Conservation (phyloP, 2,329 filamentous ascomycete species). For the Aspergillus neoniger region DNA sequence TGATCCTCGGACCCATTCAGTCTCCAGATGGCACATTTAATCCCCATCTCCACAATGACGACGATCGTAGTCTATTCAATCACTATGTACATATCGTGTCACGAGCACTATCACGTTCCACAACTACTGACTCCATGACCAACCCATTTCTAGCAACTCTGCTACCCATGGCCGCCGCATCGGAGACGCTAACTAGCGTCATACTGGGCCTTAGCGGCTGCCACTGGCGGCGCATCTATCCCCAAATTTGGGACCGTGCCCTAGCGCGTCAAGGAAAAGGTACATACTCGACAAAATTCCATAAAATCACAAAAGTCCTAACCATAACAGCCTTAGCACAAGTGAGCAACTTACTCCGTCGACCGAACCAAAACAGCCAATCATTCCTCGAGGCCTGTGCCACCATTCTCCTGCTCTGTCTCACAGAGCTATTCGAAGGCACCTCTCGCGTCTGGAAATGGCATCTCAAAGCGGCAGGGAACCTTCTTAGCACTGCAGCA, state of each 20-base stretch:
- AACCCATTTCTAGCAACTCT: slow-evolving; percentile 31
- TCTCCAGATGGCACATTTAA: slow-evolving; percentile 18
- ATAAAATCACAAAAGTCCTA: background rate
- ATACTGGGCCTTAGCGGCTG: slow-evolving; percentile 31
- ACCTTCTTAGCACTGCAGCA: slow-evolving; percentile 30
- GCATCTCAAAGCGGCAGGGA: slow-evolving; percentile 47
- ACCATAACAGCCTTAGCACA: slow-evolving; percentile 25
- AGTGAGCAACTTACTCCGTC: slow-evolving; percentile 24
- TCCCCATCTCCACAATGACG: slow-evolving; percentile 25
- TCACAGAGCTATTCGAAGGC: slow-evolving; percentile 49
- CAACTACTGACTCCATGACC: slow-evolving; percentile 20
- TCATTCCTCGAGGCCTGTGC: slow-evolving; percentile 45
- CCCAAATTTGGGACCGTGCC: slow-evolving; percentile 29
- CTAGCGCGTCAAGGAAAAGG: slow-evolving; percentile 29
- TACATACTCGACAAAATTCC: background rate
- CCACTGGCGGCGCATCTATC: slow-evolving; percentile 33
- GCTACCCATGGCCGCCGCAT: slow-evolving; percentile 29
- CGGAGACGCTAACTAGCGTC: slow-evolving; percentile 30
- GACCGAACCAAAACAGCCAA: slow-evolving; percentile 21
- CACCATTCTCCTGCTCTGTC: slow-evolving; percentile 45
- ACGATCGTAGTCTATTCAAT: slow-evolving; percentile 32
- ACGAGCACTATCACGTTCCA: slow-evolving; percentile 26
- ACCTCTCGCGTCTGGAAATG: slow-evolving; percentile 47
- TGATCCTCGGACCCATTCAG: slow-evolving; percentile 7
- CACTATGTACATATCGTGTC: slow-evolving; percentile 33